Base-by-base conservation (phyloP, 2,329 filamentous ascomycete species). In the Purpureocillium lavendulum region DNA sequence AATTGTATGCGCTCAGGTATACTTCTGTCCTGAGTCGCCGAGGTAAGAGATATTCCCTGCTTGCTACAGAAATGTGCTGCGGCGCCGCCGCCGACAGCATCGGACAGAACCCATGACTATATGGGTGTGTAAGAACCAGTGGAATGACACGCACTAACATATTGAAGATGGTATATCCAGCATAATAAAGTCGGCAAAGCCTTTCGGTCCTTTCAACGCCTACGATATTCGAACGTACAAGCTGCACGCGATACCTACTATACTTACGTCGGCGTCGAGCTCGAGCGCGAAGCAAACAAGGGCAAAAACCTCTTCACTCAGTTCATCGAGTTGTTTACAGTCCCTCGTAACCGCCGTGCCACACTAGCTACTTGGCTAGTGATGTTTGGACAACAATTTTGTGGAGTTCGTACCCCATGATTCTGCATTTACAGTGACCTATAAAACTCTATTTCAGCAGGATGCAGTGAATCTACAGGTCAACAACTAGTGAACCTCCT, bases 11-110 rank as follows among this genome's bases (percentile, higher is more conserved):
- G 29, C 71, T 11, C 61, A 73, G 32, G 79, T 84, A 44, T 85
- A 71, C 52, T 61, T 80, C 38, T 84, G 80, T 46, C 77, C 77
- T 1, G 76, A 81, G 47, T 78, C 52, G 50, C 52, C 10, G 59
- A 79, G 29, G 82, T 43, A 40, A n/a, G 38, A 38, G 14, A 11
- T 14, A 33, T 13, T 4, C 14, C 2, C 7, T 9, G 7, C 11
- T 41, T 11, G 28, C 16, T 2, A 12, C 3, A 30, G 15, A n/a
- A n/a, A n/a, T n/a, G n/a, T n/a, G n/a, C n/a, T n/a, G n/a, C n/a
- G n/a, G n/a, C n/a, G n/a, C n/a, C n/a, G n/a, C n/a, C n/a, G n/a
- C n/a, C n/a, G n/a, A n/a, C n/a, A n/a, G n/a, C n/a, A n/a, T n/a
- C n/a, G n/a, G n/a, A n/a, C n/a, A n/a, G n/a, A n/a, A n/a, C n/a